Evolutionary conservation across 371 early-diverging fungal genomes (phyloP).

Genomic region (Mortierella polycephala): DNA sequence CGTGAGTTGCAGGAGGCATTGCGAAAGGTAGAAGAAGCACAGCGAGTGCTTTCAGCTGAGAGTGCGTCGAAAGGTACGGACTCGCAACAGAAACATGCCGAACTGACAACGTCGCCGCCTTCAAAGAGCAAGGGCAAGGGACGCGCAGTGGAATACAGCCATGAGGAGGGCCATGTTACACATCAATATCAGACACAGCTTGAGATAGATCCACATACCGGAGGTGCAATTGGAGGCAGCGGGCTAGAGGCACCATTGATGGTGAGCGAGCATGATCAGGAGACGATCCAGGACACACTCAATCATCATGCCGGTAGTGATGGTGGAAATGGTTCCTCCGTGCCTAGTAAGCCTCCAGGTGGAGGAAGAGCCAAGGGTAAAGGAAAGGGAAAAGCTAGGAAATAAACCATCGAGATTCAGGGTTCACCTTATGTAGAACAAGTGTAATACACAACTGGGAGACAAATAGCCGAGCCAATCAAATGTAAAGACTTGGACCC

Average conservation of each 20-base stretch:
- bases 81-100: background rate
- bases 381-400: constrained; percentile 9
- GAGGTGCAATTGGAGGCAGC: background rate
- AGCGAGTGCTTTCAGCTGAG: constrained; percentile 13
- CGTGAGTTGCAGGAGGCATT: constrained; percentile 14
- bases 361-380: background rate
- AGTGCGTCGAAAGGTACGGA: background rate
- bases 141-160: constrained; percentile 28
- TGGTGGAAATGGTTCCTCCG: background rate
- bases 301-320: constrained; percentile 6
- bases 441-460: background rate
- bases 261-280: constrained; percentile 25
- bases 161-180: constrained; percentile 12
- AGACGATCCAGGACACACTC: constrained; percentile 7
- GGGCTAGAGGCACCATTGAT: constrained; percentile 28
- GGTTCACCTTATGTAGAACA: background rate
- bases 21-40: constrained; percentile 37
- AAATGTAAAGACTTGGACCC: background rate
- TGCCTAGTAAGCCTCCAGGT: constrained; percentile 1
- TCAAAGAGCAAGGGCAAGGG: constrained; percentile 50
- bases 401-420: background rate
- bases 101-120: background rate
- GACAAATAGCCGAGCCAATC: background rate
- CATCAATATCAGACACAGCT: background rate
- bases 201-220: background rate